Evolutionary conservation across 345 rosid genomes (phyloP).

Genomic region (Jatropha curcas): DNA sequence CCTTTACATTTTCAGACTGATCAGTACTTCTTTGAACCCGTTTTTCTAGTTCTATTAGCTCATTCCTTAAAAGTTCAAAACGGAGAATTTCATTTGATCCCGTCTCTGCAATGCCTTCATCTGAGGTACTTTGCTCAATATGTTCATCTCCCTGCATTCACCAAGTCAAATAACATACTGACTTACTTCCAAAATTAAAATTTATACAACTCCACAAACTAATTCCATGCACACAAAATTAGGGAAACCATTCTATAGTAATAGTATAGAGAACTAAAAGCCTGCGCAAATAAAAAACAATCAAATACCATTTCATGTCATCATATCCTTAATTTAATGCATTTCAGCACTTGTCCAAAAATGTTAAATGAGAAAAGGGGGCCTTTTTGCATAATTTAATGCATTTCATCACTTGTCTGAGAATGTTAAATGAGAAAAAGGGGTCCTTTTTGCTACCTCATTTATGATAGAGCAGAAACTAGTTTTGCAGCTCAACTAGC

Average conservation of each 20-base stretch:
- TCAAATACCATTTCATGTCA: background rate
- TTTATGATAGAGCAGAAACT: background rate
- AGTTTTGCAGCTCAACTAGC: background rate
- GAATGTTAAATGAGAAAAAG: slow-evolving; percentile 1
- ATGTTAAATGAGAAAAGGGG: background rate
- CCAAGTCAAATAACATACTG: slow-evolving; percentile 15
- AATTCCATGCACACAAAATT: background rate
- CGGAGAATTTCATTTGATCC: slow-evolving; percentile 70
- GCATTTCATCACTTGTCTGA: background rate
- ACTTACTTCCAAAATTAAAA: slow-evolving; percentile 8
- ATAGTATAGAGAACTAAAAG: background rate
- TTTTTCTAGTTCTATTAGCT: slow-evolving; percentile 89
- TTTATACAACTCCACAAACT: background rate
- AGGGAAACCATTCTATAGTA: background rate
- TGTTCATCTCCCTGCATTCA: slow-evolving; percentile 57
- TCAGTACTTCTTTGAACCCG: slow-evolving; percentile 77
- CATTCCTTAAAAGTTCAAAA: slow-evolving; percentile 78
- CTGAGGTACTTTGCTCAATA: slow-evolving; percentile 34
- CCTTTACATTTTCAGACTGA: slow-evolving; percentile 70
- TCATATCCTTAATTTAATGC: background rate
- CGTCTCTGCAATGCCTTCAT: slow-evolving; percentile 36
- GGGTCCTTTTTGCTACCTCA: background rate
- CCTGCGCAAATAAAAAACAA: background rate
- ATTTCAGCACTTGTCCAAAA: background rate
- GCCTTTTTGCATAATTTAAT: background rate